phyloP scores from a whole-genome alignment of 352 stramenopile genomes.

The Phytophthora tubulina region DNA sequence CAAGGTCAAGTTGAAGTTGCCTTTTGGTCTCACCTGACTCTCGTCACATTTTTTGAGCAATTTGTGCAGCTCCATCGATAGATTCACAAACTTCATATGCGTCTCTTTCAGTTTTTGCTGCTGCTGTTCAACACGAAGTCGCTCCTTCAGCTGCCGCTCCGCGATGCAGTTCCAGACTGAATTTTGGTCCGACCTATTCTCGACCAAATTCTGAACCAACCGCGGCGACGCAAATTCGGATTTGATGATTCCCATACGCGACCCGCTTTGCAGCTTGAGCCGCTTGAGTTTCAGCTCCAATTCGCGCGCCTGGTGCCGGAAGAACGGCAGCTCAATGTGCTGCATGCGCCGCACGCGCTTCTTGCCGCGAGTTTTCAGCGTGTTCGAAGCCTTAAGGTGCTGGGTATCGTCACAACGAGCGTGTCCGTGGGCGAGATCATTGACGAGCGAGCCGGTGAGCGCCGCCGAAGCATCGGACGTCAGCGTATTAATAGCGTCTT shows the following conservation, averaged over 20 bases:
- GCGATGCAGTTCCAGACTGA: constrained; percentile 36
- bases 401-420: background rate
- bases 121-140: constrained; percentile 31
- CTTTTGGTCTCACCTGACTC: constrained; percentile 9
- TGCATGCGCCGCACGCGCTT: constrained; percentile 36
- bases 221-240: background rate
- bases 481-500: constrained; percentile 1
- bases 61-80: constrained; percentile 23
- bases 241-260: background rate
- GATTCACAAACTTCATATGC: background rate
- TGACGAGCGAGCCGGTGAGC: background rate
- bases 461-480: constrained; percentile 14
- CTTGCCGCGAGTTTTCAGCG: constrained; percentile 3
- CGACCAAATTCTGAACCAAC: constrained; percentile 21
- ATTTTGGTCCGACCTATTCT: constrained; percentile 14
- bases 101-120: constrained; percentile 19
- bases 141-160: constrained; percentile 41
- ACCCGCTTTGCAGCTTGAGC: constrained; percentile 21
- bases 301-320: constrained; percentile 39
- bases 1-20: constrained; percentile 29
- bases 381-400: background rate
- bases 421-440: background rate
- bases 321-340: constrained; percentile 39
- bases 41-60: constrained; percentile 27
- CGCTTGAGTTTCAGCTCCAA: constrained; percentile 44